Conservation (phyloP, 1,284 basidiomycete species). For the Mycena citricolor region DNA sequence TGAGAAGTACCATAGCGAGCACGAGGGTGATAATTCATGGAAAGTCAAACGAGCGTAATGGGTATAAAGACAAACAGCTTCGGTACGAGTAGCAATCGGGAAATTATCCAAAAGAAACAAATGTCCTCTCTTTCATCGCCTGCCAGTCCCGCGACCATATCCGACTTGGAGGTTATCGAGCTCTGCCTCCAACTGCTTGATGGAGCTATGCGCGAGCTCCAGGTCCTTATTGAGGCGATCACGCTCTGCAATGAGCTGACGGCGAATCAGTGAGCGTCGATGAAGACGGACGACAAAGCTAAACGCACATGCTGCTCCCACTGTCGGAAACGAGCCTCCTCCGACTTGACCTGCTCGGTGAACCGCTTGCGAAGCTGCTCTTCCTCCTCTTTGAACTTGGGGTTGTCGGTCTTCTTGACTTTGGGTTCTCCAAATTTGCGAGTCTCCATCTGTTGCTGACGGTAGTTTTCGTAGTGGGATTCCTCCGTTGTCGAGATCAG, state of each 20-base stretch:
- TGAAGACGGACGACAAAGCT: slow-evolving; percentile 2
- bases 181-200: slow-evolving; percentile 88
- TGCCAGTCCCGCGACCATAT: slow-evolving; percentile 73
- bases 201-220: slow-evolving; percentile 87
- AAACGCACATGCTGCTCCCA: slow-evolving; percentile 95
- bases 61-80: slow-evolving; percentile 20
- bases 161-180: slow-evolving; percentile 87
- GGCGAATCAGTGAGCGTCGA: slow-evolving; percentile 10
- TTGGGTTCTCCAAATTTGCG: slow-evolving; percentile 99
- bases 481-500: slow-evolving; percentile 96
- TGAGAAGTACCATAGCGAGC: slow-evolving; percentile 6
- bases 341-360: slow-evolving; percentile 99
- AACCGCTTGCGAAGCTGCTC: slow-evolving; percentile 95
- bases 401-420: slow-evolving; percentile 98
- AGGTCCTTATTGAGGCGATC: slow-evolving; percentile 97
- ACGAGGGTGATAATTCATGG: neutral
- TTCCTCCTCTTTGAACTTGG: slow-evolving; percentile 99
- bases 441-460: slow-evolving; percentile 99
- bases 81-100: slow-evolving; percentile 8
- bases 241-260: slow-evolving; percentile 90
- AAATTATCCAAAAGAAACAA: slow-evolving; percentile 20
- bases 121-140: no score
- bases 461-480: slow-evolving; percentile 96
- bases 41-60: slow-evolving; percentile 16
- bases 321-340: slow-evolving; percentile 96